A percentile compares a stretch with the other conserved stretches of the same genome.
These are phyloP conservation scores for Boletus reticuloceps DNA, from an alignment of 768 basidiomycete species.

Conservation along the genomic window DNA sequence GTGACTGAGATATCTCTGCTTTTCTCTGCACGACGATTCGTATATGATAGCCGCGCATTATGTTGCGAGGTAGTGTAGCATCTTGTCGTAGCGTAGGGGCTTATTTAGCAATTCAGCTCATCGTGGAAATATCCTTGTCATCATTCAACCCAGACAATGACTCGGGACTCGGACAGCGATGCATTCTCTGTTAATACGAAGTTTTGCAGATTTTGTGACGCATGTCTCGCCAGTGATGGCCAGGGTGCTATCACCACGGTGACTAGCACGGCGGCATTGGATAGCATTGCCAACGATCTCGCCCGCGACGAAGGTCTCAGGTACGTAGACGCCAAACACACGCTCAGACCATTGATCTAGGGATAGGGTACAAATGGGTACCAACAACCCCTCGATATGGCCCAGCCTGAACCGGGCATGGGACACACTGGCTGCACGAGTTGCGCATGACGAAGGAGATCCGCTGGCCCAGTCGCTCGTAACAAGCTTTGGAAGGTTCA, in stretches of 20 bases:
- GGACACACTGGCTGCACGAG: slow-evolving; percentile 36
- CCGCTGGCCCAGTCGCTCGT: slow-evolving; percentile 39
- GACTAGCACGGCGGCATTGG: slow-evolving; percentile 36
- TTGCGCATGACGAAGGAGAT: slow-evolving; percentile 34
- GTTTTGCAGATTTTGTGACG: slow-evolving; percentile 44
- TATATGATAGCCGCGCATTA: slow-evolving; percentile 59
- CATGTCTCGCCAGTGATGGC: slow-evolving; percentile 35
- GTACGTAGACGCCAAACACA: slow-evolving; percentile 16
- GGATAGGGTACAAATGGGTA: slow-evolving; percentile 36
- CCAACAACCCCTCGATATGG: slow-evolving; percentile 51
- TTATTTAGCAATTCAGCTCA: background rate
- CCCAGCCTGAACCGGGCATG: slow-evolving; percentile 52
- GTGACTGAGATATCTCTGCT: slow-evolving; percentile 34
- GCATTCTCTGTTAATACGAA: slow-evolving; percentile 15
- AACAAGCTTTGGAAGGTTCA: slow-evolving; percentile 67
- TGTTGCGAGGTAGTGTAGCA: background rate
- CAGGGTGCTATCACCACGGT: slow-evolving; percentile 17
- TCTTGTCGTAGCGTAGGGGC: background rate
- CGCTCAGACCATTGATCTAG: background rate
- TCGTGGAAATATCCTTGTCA: slow-evolving; percentile 5
- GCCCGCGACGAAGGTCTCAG: slow-evolving; percentile 42
- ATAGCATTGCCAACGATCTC: slow-evolving; percentile 49
- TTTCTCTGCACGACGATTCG: slow-evolving; percentile 41
- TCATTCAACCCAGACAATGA: background rate
- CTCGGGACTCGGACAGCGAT: background rate